phyloP scores from a whole-genome alignment of 495 filamentous ascomycete species.

The Aspergillus indologenus region DNA sequence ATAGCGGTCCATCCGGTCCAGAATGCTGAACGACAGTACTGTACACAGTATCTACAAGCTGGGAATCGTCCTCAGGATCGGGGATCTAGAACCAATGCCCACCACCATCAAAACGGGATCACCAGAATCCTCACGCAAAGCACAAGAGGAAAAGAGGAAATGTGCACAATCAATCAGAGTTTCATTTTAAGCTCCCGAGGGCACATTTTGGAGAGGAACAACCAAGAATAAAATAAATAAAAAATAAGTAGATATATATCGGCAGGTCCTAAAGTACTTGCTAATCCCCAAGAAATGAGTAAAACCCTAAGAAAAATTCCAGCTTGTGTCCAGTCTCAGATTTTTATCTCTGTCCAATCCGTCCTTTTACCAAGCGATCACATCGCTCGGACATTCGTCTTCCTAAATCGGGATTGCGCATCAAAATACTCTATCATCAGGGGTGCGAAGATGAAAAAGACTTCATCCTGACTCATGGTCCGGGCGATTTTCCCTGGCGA shows the following conservation, averaged over 20 bases:
- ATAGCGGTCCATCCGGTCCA: no score
- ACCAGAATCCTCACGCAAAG: background rate
- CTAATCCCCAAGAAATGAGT: conserved; percentile 8
- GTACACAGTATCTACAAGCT: background rate
- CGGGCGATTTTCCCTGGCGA: conserved; percentile 25
- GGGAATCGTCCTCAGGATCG: background rate
- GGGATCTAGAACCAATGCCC: conserved; percentile 22
- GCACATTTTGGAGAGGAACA: no score
- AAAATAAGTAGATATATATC: conserved; percentile 11
- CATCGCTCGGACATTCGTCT: background rate
- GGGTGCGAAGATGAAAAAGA: no score
- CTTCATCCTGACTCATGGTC: conserved; percentile 24
- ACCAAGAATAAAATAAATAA: no score
- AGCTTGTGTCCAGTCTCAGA: conserved; percentile 6
- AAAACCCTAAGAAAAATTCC: conserved; percentile 5
- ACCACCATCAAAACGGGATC: background rate
- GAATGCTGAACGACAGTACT: no score
- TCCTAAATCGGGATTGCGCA: conserved; percentile 14
- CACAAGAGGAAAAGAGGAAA: background rate
- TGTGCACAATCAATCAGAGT: no score
- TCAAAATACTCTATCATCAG: conserved; percentile 7
- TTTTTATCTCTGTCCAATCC: conserved; percentile 8
- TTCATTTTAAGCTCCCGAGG: no score
- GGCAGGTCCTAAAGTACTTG: conserved; percentile 23
- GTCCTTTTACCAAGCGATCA: background rate